Evolutionary conservation across 1,284 basidiomycete species (phyloP).

Genomic region (Marasmius fiardii): DNA sequence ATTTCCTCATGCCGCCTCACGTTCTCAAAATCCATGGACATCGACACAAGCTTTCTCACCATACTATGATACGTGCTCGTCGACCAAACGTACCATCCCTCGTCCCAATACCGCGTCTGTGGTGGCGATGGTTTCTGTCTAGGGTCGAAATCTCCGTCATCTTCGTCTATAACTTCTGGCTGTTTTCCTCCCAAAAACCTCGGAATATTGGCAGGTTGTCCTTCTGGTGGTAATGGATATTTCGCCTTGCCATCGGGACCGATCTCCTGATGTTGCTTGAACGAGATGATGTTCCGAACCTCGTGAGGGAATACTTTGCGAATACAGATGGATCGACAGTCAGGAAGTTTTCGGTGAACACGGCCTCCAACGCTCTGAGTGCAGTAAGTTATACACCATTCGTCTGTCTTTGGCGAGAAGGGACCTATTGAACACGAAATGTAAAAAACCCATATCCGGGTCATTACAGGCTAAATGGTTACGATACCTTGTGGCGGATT

Average conservation of each 20-base stretch:
- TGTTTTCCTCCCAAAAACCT: constrained; percentile 36
- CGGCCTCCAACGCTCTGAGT: constrained; percentile 63
- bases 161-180: constrained; percentile 23
- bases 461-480: background rate
- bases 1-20: constrained; percentile 41
- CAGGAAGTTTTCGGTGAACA: constrained; percentile 49
- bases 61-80: constrained; percentile 49
- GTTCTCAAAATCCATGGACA: constrained; percentile 51
- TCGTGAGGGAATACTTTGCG: constrained; percentile 73
- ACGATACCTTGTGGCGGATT: constrained; percentile 41
- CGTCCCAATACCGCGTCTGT: constrained; percentile 58
- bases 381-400: constrained; percentile 74
- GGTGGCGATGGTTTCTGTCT: constrained; percentile 1
- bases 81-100: constrained; percentile 74
- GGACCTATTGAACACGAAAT: constrained; percentile 35
- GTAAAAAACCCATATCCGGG: background rate
- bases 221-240: constrained; percentile 61
- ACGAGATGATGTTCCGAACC: constrained; percentile 52
- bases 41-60: constrained; percentile 53
- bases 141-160: constrained; percentile 3
- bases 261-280: constrained; percentile 37
- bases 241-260: constrained; percentile 40
- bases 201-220: constrained; percentile 48
- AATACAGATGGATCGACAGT: constrained; percentile 65
- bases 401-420: constrained; percentile 58